Evolutionary conservation across 345 rosid genomes (phyloP).

Genomic region (Hibiscus trionum): DNA sequence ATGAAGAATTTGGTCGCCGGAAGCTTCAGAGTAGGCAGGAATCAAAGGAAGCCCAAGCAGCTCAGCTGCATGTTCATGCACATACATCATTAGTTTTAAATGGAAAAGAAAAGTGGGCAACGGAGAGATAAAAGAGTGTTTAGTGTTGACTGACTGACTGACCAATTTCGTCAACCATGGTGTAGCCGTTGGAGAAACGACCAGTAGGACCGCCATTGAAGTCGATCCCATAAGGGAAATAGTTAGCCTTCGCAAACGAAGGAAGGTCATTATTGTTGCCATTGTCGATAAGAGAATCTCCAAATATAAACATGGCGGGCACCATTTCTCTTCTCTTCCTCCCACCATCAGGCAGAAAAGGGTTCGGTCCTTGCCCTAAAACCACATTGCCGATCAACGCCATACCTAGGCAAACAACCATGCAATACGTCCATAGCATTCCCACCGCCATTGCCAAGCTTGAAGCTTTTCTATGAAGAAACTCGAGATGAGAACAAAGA

Average conservation of each 20-base stretch:
- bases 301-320: conserved; percentile 88
- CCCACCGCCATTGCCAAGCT: conserved; percentile 4
- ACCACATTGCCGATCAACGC: background rate
- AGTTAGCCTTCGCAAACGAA: conserved; percentile 88
- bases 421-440: conserved; percentile 12
- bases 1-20: conserved; percentile 64
- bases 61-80: conserved; percentile 42
- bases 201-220: conserved; percentile 93
- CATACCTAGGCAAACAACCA: background rate
- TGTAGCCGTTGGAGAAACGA: conserved; percentile 92
- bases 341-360: conserved; percentile 19
- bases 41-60: conserved; percentile 73
- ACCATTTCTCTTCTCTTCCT: conserved; percentile 39
- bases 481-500: background rate
- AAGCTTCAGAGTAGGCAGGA: conserved; percentile 75
- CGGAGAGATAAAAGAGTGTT: background rate
- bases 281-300: conserved; percentile 89
- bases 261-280: conserved; percentile 86
- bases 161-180: conserved; percentile 95
- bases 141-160: background rate
- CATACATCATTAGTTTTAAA: background rate
- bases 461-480: background rate
- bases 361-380: conserved; percentile 14
- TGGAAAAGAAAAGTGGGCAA: background rate
- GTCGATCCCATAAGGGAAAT: conserved; percentile 91